Evolutionary conservation across 805 yeast genomes (phyloP), one percentile per base, ranked within the genome.

Genomic region (Ogataea kodamae): DNA sequence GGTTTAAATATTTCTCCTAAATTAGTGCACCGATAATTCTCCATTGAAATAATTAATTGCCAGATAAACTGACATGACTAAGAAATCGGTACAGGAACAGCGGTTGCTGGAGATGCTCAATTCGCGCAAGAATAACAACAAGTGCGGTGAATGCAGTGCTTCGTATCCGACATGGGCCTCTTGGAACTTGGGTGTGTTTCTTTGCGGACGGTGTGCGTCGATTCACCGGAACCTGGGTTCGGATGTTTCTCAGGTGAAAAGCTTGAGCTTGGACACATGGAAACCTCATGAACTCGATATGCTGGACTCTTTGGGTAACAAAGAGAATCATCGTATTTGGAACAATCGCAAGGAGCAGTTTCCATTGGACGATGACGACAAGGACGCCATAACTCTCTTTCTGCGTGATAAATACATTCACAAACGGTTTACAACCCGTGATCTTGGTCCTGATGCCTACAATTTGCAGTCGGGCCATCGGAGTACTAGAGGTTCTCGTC

Each of bases 191-290:
- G 95, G 94, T 17, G 61, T 84, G 4, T 78, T 86, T 39, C 63
- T 86, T 11, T 86, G 95, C 63, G 92, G 92, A 10, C 65, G 92
- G 45, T 86, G 95, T 68, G 90, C 94, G 6, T 76, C 85, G 3
- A 68, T 78, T 20, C 95, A 86, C 57, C 66, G 86, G 40, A 72
- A 72, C 36, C 64, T 84, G 25, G 84, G 87, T 0, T 48, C 67
- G 2, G 76, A 76, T 24, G 58, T 79, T 9, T 78, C 89, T 5
- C 61, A 65, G 31, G 85, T 84, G 6, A 83, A 82, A 49, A 80
- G 89, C 1, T 62, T 86, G 34, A 76, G 88, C 5, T 64, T 81
- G 53, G 95, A 86, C 46, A 59, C 64, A 3, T 86, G 95, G 95
- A 46, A 67, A 1, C 55, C 55, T 5, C 64, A 64, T 5, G 86